phyloP scores from a whole-genome alignment of 2,329 filamentous ascomycete genomes.

The Fusarium scirpi region DNA sequence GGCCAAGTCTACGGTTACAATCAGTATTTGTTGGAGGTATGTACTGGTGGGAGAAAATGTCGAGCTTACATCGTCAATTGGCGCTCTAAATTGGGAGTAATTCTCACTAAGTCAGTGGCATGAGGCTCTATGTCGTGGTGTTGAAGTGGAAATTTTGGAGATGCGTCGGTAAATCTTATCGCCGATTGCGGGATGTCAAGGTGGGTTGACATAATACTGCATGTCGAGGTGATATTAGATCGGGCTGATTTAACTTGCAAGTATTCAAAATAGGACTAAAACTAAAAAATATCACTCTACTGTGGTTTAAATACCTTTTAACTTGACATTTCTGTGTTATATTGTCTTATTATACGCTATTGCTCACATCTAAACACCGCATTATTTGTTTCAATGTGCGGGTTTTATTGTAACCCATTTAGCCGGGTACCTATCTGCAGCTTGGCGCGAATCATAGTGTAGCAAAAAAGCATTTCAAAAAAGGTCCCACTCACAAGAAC shows the following conservation, averaged over 20 bases:
- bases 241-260: not conserved
- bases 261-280: no score
- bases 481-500: conserved; percentile 40
- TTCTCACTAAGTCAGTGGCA: conserved; percentile 27
- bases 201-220: conserved; percentile 1
- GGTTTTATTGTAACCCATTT: conserved; percentile 8
- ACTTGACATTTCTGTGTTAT: not conserved
- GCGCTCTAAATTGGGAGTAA: conserved; percentile 28
- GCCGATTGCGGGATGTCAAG: conserved; percentile 40
- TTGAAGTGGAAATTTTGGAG: conserved; percentile 49
- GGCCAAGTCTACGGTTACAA: conserved; percentile 25
- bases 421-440: conserved; percentile 28
- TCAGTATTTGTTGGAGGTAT: conserved; percentile 5
- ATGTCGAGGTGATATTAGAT: not conserved
- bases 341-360: not conserved
- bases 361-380: not conserved
- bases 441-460: conserved; percentile 39
- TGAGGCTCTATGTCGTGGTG: conserved; percentile 30
- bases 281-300: no score
- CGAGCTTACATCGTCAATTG: conserved; percentile 40
- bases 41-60: not conserved
- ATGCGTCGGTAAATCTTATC: conserved; percentile 49
- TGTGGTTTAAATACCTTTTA: not conserved
- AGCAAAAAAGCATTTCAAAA: conserved; percentile 44
- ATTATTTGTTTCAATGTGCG: not conserved